Evolutionary conservation across 2,329 filamentous ascomycete genomes (phyloP).

Genomic region (Xylariaceae sp.): DNA sequence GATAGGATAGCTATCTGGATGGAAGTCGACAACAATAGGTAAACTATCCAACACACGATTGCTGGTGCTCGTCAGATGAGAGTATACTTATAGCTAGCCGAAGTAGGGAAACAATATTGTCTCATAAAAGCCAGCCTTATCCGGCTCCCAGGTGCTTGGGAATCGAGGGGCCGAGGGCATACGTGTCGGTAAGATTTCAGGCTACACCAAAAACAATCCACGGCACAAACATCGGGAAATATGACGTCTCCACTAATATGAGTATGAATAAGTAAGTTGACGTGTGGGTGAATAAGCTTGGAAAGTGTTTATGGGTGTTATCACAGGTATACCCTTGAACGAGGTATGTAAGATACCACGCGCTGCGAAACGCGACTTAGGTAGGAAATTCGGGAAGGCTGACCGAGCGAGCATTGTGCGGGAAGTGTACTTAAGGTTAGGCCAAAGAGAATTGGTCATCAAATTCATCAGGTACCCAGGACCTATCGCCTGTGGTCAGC

Average conservation of each 20-base stretch:
- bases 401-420: background rate
- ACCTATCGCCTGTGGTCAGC: constrained; percentile 5
- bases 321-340: background rate
- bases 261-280: background rate
- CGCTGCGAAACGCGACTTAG: background rate
- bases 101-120: background rate
- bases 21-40: background rate
- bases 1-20: constrained; percentile 3
- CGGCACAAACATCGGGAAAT: constrained; percentile 35
- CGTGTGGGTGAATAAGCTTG: background rate
- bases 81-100: background rate
- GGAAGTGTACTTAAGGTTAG: background rate
- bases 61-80: background rate
- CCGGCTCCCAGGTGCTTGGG: constrained; percentile 4
- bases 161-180: constrained; percentile 7
- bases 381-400: background rate
- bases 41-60: background rate
- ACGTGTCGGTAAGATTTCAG: constrained; percentile 7
- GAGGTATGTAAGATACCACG: background rate
- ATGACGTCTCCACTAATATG: constrained; percentile 12
- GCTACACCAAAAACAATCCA: constrained; percentile 17
- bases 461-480: background rate
- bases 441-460: background rate
- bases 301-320: background rate
- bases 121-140: background rate